Conservation (phyloP, 768 basidiomycete species). For the Lactarius vividus region DNA sequence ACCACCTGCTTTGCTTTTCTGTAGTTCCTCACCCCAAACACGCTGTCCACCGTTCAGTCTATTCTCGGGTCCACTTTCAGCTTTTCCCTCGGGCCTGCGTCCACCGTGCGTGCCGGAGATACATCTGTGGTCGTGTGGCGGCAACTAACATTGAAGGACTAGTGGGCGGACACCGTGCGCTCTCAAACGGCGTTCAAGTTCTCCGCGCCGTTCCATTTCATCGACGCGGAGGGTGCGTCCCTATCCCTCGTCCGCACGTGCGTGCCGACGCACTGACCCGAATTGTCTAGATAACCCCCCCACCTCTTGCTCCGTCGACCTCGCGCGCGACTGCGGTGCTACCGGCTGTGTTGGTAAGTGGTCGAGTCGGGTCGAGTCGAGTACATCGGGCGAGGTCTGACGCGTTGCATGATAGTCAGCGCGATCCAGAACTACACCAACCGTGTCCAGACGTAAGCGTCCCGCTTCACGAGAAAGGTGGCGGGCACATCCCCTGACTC, state of each 20-base stretch:
- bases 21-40: conserved; percentile 49
- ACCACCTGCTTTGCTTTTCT: not conserved
- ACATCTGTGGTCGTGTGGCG: conserved; percentile 1
- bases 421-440: conserved; percentile 59
- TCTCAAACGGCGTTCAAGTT: conserved; percentile 36
- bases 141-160: not conserved
- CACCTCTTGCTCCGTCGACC: conserved; percentile 48
- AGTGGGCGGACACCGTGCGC: conserved; percentile 55
- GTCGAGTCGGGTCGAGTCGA: not conserved
- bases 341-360: conserved; percentile 34
- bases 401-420: conserved; percentile 37
- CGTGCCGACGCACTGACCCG: not conserved
- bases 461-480: not conserved
- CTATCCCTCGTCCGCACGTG: not conserved
- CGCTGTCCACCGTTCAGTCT: conserved; percentile 46
- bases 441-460: conserved; percentile 39
- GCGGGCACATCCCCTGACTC: not conserved
- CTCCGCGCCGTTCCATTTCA: conserved; percentile 41
- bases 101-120: conserved; percentile 38
- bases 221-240: conserved; percentile 43
- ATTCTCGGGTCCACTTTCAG: conserved; percentile 45
- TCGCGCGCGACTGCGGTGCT: conserved; percentile 46
- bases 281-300: conserved; percentile 38
- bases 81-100: conserved; percentile 48
- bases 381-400: not conserved